These are phyloP conservation scores for Neurospora sp. DNA, from an alignment of 495 filamentous ascomycete genomes.

Conservation along the genomic window DNA sequence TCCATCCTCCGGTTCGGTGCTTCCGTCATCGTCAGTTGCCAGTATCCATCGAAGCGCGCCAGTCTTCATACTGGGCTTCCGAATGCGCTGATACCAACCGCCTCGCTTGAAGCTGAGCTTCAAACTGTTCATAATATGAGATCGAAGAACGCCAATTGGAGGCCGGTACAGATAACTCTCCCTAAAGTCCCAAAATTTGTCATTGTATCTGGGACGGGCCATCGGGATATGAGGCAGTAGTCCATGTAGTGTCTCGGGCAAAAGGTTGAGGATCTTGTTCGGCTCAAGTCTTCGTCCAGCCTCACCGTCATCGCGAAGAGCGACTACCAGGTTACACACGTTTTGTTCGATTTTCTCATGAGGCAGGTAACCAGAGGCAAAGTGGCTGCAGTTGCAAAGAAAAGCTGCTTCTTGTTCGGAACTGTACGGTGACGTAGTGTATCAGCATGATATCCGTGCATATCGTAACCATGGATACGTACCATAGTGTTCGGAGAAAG, in stretches of 20 bases:
- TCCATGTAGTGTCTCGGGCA: neutral
- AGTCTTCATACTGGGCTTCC: neutral
- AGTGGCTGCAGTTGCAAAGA: neutral
- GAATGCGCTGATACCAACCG: neutral
- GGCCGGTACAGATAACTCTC: neutral
- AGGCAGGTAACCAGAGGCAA: neutral
- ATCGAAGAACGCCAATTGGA: neutral
- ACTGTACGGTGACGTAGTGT: neutral
- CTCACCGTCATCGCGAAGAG: neutral
- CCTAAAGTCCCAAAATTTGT: neutral
- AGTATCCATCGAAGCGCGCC: neutral
- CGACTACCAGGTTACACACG: neutral
- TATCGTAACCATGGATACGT: neutral
- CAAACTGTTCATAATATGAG: neutral
- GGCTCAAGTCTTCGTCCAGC: neutral
- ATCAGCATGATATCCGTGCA: neutral
- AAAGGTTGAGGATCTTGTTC: neutral
- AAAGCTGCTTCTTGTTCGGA: neutral
- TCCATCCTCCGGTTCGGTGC: neutral
- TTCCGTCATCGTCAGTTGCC: neutral
- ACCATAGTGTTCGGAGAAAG: neutral
- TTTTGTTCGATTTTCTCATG: neutral
- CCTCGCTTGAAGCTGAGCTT: neutral
- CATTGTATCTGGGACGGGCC: neutral
- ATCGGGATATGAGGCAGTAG: neutral